These are phyloP conservation scores for Fusarium zealandicum DNA, from an alignment of 2,329 filamentous ascomycete species.

Conservation along the genomic window DNA sequence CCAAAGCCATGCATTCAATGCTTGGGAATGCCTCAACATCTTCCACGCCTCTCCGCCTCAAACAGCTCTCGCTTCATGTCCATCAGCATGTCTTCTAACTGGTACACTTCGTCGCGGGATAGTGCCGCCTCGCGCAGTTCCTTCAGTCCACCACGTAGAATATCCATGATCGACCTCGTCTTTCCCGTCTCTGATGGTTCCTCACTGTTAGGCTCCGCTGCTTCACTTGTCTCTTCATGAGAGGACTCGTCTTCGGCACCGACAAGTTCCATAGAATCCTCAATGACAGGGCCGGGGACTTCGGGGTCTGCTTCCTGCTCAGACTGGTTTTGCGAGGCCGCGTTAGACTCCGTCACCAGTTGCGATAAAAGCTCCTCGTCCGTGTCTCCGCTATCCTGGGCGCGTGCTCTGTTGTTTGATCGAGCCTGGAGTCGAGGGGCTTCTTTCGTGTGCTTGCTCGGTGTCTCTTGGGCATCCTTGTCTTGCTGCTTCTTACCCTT, in stretches of 20 bases:
- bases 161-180: constrained; percentile 41
- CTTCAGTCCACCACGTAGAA: constrained; percentile 54
- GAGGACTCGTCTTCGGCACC: constrained; percentile 7
- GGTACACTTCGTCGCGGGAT: constrained; percentile 69
- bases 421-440: background rate
- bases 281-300: constrained; percentile 11
- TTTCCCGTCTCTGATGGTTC: constrained; percentile 17
- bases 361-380: constrained; percentile 54
- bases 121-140: constrained; percentile 67
- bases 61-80: constrained; percentile 79
- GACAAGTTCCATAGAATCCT: constrained; percentile 36
- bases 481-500: constrained; percentile 22
- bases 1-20: constrained; percentile 32
- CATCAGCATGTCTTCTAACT: constrained; percentile 80
- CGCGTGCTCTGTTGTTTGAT: constrained; percentile 10
- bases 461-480: constrained; percentile 16
- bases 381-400: constrained; percentile 44
- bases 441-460: constrained; percentile 17
- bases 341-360: constrained; percentile 50
- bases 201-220: constrained; percentile 1
- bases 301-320: constrained; percentile 32
- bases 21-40: constrained; percentile 42
- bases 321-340: constrained; percentile 47
- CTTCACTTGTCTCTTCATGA: background rate
- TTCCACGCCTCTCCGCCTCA: constrained; percentile 69